Evolutionary conservation across 2,329 filamentous ascomycete species (phyloP).

Genomic region (Botrytis porri): DNA sequence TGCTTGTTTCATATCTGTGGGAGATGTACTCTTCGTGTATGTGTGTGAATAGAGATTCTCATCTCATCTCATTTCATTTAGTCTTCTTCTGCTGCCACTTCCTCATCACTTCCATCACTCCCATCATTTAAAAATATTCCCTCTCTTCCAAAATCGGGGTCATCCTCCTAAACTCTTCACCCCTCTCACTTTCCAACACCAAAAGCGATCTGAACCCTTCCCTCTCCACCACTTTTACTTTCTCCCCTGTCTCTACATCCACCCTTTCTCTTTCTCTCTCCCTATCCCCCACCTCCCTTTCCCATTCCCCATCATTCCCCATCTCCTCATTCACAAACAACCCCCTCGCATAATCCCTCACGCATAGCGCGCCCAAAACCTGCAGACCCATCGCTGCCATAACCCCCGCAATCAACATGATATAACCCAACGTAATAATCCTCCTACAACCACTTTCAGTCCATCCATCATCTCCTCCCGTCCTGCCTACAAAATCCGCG

Average conservation of each 20-base stretch:
- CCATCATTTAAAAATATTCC: neutral
- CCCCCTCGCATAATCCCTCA: constrained; percentile 22
- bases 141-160: neutral
- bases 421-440: neutral
- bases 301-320: neutral
- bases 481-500: constrained; percentile 24
- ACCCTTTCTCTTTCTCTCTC: too few species aligned
- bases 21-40: neutral
- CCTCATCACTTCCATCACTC: neutral
- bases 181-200: neutral
- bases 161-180: neutral
- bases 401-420: neutral
- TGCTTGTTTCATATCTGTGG: neutral
- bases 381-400: constrained; percentile 1
- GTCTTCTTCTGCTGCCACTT: neutral
- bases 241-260: neutral
- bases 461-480: neutral
- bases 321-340: constrained; percentile 24
- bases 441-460: neutral
- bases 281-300: neutral
- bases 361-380: constrained; percentile 9
- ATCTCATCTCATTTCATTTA: neutral
- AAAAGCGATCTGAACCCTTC: neutral
- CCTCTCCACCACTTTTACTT: neutral
- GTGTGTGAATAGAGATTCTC: neutral